Base-by-base conservation (phyloP, 2,329 filamentous ascomycete species). In the Orbilia brochopaga region DNA sequence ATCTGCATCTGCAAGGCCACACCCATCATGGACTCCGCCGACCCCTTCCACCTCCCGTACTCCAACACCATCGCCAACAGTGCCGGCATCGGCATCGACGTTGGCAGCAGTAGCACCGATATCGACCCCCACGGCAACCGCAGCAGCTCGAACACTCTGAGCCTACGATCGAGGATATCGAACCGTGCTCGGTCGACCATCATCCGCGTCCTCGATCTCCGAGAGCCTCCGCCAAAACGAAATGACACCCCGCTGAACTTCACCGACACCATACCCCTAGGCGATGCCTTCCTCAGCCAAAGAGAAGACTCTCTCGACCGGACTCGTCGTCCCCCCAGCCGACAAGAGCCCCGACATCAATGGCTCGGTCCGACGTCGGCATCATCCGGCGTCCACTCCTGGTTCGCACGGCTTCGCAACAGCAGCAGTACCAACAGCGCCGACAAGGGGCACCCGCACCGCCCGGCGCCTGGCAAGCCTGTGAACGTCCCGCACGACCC, bases 191-290 rank as follows among this genome's bases (percentile, higher is more conserved):
- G 60, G 11, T 64, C 60, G 17, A 65, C 60, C n/a, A 51, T 72
- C 7, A 52, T 51, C 8, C 60, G 67, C 15, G 57, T 70, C 13
- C 48, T 59, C 5, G 57, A 63, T n/a, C 48, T 59, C 2, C 55
- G 56, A 61, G 67, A 72, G 6, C 67, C 67, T 8, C 67, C 67
- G 10, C 67, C 67, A 2, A 65, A 72, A 61, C 67, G 67, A 4
- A 72, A 60, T 55, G 67, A 72, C 44, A 72, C 67, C 6, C 67
- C 67, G 4, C 32, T 72, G 7, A 72, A 72, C 30, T 65, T 65
- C 32, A 65, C 42, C 7, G 67, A 72, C 24, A 27, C 10, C 17
- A 51, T 62, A 11, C 11, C 50, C 7, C 15, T 2, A 6, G 3
- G 32, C 3, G 21, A 23, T 11, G 19, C 58, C 10, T 11, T 50